Evolutionary conservation across 306 rosid species (phyloP).

Genomic region (Gillenia trifoliata): DNA sequence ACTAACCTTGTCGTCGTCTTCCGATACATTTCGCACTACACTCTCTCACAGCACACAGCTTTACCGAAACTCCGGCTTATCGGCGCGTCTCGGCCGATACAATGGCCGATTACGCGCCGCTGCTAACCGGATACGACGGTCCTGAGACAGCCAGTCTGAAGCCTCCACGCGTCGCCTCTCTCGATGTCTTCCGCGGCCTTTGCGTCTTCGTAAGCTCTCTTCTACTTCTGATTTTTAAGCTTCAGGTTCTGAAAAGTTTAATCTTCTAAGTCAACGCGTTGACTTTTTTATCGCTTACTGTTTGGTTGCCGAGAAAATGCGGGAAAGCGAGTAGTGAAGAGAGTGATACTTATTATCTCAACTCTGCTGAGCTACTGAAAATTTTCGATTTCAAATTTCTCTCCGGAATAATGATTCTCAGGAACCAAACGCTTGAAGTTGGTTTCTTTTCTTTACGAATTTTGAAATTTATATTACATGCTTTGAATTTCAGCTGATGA

Average conservation of each 20-base stretch:
- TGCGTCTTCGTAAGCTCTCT: slow-evolving; percentile 58
- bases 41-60: neutral
- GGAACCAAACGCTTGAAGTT: neutral
- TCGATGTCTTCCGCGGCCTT: slow-evolving; percentile 94
- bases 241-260: neutral
- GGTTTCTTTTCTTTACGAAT: neutral
- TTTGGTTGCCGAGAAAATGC: slow-evolving; percentile 12
- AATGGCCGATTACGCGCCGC: slow-evolving; percentile 50
- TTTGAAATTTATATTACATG: neutral
- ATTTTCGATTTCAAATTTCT: neutral
- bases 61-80: slow-evolving; percentile 4
- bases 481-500: slow-evolving; percentile 61
- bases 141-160: slow-evolving; percentile 3
- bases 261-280: slow-evolving; percentile 5
- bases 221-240: neutral
- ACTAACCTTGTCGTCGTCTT: neutral
- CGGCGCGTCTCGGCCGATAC: slow-evolving; percentile 2
- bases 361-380: neutral
- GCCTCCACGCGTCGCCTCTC: slow-evolving; percentile 61
- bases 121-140: slow-evolving; percentile 24
- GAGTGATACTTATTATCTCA: neutral
- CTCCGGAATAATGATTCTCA: too few relatives aligned
- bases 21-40: neutral
- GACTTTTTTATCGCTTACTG: neutral
- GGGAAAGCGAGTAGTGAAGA: neutral